phyloP scores from a whole-genome alignment of 768 basidiomycete species.

The Mycena galopus region DNA sequence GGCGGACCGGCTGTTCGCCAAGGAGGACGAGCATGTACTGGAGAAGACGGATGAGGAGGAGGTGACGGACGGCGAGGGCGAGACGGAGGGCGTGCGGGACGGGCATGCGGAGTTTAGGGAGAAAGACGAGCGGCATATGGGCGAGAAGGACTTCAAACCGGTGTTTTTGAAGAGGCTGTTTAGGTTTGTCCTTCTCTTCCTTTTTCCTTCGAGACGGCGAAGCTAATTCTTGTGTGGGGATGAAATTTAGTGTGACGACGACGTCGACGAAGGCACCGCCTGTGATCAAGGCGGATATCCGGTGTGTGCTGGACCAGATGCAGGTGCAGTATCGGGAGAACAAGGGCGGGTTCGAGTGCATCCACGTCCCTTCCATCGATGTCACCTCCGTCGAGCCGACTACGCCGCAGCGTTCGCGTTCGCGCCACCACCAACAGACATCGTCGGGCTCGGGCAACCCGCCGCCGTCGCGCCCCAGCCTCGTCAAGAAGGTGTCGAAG shows the following conservation, averaged over 20 bases:
- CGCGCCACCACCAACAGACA: conserved; percentile 39
- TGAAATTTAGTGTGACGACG: conserved; percentile 82
- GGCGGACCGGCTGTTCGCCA: conserved; percentile 52
- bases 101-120: conserved; percentile 62
- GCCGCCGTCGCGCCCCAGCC: conserved; percentile 52
- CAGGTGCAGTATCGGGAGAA: conserved; percentile 95
- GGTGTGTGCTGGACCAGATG: conserved; percentile 91
- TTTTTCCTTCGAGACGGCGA: not conserved
- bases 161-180: conserved; percentile 97
- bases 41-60: conserved; percentile 53
- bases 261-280: conserved; percentile 91
- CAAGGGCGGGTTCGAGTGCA: conserved; percentile 94
- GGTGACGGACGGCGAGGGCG: conserved; percentile 58
- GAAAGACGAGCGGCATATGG: conserved; percentile 62
- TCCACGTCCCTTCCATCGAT: conserved; percentile 95
- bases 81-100: conserved; percentile 48
- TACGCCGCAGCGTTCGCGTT: conserved; percentile 40
- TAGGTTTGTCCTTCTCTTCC: conserved; percentile 66
- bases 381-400: conserved; percentile 74
- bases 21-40: conserved; percentile 24
- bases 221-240: conserved; percentile 13
- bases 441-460: conserved; percentile 63
- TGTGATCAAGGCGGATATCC: conserved; percentile 87
- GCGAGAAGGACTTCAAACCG: conserved; percentile 89
- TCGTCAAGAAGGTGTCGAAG: conserved; percentile 83